Evolutionary conservation across 2,329 filamentous ascomycete species (phyloP).

Genomic region (Fusarium nanum): DNA sequence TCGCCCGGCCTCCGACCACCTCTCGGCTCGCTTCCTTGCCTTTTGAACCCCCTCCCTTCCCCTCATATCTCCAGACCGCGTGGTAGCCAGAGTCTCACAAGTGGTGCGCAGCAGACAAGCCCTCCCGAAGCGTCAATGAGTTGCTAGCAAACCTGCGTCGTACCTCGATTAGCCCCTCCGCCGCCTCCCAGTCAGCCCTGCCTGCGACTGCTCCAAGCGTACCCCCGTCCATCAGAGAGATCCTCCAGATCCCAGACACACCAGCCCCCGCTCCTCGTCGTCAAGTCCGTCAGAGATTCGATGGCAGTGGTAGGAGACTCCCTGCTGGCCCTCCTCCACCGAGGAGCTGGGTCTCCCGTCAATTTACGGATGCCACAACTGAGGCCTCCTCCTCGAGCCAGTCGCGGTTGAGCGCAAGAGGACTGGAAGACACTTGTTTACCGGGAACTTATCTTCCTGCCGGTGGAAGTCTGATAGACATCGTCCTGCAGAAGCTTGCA

Average conservation of each 20-base stretch:
- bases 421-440: constrained; percentile 49
- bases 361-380: constrained; percentile 25
- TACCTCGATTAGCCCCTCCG: constrained; percentile 50
- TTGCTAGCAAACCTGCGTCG: constrained; percentile 68
- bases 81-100: constrained; percentile 48
- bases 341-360: constrained; percentile 63
- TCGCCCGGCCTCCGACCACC: constrained; percentile 31
- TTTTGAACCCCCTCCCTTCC: constrained; percentile 26
- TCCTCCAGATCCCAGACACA: constrained; percentile 69
- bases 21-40: constrained; percentile 46
- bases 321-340: constrained; percentile 71
- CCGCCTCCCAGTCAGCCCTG: constrained; percentile 42
- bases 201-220: constrained; percentile 62
- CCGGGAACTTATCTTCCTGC: constrained; percentile 60
- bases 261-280: constrained; percentile 63
- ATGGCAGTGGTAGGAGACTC: constrained; percentile 61
- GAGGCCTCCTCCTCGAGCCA: constrained; percentile 32
- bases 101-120: constrained; percentile 48
- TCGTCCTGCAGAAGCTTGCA: constrained; percentile 62
- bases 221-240: constrained; percentile 67
- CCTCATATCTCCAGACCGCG: constrained; percentile 41
- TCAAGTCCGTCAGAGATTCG: constrained; percentile 55
- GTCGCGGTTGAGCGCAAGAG: constrained; percentile 36
- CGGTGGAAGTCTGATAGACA: constrained; percentile 63
- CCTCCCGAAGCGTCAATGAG: constrained; percentile 65